Evolutionary conservation across 352 stramenopile species (phyloP), one percentile per base, ranked within the genome.

Genomic region (Globisporangium canariense): DNA sequence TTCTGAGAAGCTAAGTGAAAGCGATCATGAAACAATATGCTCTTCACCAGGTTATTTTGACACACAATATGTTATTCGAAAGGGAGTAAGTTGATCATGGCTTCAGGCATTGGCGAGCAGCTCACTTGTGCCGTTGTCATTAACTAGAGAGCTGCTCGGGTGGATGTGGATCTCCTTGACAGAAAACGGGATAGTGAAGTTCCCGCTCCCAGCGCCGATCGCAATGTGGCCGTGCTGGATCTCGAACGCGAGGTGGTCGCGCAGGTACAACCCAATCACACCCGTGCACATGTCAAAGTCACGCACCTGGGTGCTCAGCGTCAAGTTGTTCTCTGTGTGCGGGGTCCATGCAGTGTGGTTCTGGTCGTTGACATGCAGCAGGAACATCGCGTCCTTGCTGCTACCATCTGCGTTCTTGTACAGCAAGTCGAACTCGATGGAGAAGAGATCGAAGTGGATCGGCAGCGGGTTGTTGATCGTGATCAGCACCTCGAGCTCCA

Each of bases 381-480:
- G 69, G 25, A 88, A 78, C 11, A 57, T 76, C 13, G 74, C 47
- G 11, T 61, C 58, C 4, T 64, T 54, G n/a, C 61, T 60, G 18
- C 57, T 49, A 28, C 50, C 25, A 41, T 71, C 53, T n/a, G 60
- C 58, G 51, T 69, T 76, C 61, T 78, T 76, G 65, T 92, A 94
- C 10, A 89, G 61, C 18, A 94, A 57, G 45, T 94, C 78, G 18
- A 93, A 81, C 58, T 88, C 70, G 16, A 93, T 73, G 13, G 71
- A 70, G 43, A 82, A 89, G 14, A 94, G 78, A 55, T 90, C 73
- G 36, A 94, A 87, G 46, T 79, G 70, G 60, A 94, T 89, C 38
- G 86, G 86, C 38, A 94, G 66, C 20, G 86, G 86, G 66, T 94
- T 93, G 76, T 92, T 78, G 59, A 93, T 77, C 45, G 71, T 79